These are phyloP conservation scores for Colletotrichum sp. DNA, from an alignment of 2,329 filamentous ascomycete genomes.

Conservation along the genomic window DNA sequence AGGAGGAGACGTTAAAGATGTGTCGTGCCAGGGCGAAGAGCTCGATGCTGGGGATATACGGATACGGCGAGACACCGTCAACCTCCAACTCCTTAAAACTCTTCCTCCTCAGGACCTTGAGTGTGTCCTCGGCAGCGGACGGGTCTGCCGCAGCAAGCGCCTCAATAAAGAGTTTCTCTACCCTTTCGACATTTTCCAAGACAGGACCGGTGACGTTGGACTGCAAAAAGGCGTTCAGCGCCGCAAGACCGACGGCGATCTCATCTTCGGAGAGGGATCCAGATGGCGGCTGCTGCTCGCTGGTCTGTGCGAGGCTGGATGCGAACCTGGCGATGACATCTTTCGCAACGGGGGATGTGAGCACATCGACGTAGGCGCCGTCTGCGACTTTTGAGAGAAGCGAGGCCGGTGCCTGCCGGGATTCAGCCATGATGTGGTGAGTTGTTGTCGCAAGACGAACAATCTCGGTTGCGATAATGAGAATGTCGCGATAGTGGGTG, in stretches of 20 bases:
- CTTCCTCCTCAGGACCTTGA: slow-evolving; percentile 48
- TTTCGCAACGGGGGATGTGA: neutral
- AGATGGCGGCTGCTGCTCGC: neutral
- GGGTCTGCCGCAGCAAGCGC: slow-evolving; percentile 23
- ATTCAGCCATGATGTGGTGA: neutral
- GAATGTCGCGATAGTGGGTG: neutral
- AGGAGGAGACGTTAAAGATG: slow-evolving; percentile 42
- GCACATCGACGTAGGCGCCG: slow-evolving; percentile 12
- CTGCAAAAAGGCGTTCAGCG: slow-evolving; percentile 82
- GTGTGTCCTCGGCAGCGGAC: slow-evolving; percentile 18
- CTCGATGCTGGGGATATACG: slow-evolving; percentile 82
- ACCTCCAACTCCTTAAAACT: slow-evolving; percentile 62
- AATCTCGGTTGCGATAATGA: neutral
- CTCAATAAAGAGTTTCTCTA: slow-evolving; percentile 45
- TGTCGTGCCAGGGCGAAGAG: slow-evolving; percentile 76
- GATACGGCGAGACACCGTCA: slow-evolving; percentile 88
- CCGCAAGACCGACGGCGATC: slow-evolving; percentile 67
- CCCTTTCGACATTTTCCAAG: slow-evolving; percentile 44
- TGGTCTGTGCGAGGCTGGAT: neutral
- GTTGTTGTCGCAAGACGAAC: neutral
- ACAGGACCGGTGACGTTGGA: slow-evolving; percentile 88
- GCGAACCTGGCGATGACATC: neutral
- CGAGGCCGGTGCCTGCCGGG: neutral
- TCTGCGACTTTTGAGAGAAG: neutral
- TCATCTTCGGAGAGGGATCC: slow-evolving; percentile 3